Percentiles rank a stretch among this genome's conserved stretches.
phyloP scores from a whole-genome alignment of 2,329 filamentous ascomycete species.

The Pseudogymnoascus sp. region DNA sequence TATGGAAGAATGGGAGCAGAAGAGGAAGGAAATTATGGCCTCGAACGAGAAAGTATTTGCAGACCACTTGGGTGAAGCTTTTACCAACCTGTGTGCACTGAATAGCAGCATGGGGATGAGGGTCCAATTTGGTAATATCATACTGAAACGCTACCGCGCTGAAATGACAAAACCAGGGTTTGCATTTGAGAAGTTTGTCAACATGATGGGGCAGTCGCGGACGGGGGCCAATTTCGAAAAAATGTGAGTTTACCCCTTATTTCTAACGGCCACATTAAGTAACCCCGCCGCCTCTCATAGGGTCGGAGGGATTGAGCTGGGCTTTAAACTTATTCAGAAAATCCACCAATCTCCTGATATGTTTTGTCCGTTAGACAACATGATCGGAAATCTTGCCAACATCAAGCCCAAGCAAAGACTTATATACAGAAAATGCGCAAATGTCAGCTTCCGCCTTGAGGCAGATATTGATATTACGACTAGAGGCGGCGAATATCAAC shows the following conservation, averaged over 20 bases:
- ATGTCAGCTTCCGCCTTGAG: slow-evolving; percentile 7
- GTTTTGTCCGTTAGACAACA: slow-evolving; percentile 6
- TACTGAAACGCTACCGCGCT: slow-evolving; percentile 18
- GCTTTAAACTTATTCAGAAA: background rate
- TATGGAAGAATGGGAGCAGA: slow-evolving; percentile 15
- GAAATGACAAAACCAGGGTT: slow-evolving; percentile 16
- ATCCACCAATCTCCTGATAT: background rate
- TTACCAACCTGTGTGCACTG: slow-evolving; percentile 19
- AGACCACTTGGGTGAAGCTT: slow-evolving; percentile 16
- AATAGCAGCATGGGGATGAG: slow-evolving; percentile 27
- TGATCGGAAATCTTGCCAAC: background rate
- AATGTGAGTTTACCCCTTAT: slow-evolving; percentile 20
- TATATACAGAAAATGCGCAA: background rate
- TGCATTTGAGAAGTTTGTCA: slow-evolving; percentile 19
- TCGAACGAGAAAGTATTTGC: slow-evolving; percentile 16
- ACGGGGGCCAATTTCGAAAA: slow-evolving; percentile 22
- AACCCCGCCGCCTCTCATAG: background rate
- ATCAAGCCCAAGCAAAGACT: slow-evolving; percentile 10
- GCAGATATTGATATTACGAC: slow-evolving; percentile 9
- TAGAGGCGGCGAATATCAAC: slow-evolving; percentile 5
- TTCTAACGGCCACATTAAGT: background rate
- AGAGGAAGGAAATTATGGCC: slow-evolving; percentile 10
- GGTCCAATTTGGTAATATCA: slow-evolving; percentile 25
- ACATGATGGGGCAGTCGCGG: slow-evolving; percentile 22
- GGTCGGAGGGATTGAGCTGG: background rate